Base-by-base conservation (phyloP, 2,329 filamentous ascomycete genomes). In the Trichoderma polysporum region DNA sequence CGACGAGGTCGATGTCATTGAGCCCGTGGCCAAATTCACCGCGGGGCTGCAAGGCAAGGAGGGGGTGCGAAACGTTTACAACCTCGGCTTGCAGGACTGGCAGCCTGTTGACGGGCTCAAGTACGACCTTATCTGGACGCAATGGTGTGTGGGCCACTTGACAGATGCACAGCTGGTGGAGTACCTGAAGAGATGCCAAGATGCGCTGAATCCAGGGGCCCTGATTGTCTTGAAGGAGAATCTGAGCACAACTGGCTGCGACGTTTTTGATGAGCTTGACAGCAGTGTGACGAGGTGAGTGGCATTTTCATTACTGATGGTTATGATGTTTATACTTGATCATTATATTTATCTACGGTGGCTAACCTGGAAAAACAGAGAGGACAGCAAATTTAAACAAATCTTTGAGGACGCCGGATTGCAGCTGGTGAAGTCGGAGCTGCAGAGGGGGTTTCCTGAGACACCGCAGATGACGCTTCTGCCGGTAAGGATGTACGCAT, bases 81-180 rank as follows among this genome's bases (percentile, higher is more conserved):
- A 91, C 70, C 79, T 90, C 2, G 92, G 92, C 0, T 80, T 97
- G 1, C 90, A 97, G 77, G 83, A 85, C 31, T 96, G 92, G 92
- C 67, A 71, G 12, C 81, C 84, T 0, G 79, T 73, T 0, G 72
- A 78, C 2, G 80, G 74, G 10, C 73, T 78, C 9, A 76, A 79
- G 57, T 97, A 97, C 77, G 90, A 94, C 75, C 77, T 97, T 53
- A 88, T 97, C 68, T 97, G 92, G 92, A 90, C 87, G 61, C 94
- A 97, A 78, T 97, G 94, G 93, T 97, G 93, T 77, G 78, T 94
- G 8, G 91, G 92, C 27, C 90, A 97, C 76, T 80, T 97, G 64
- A 93, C 86, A 0, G 93, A 97, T 75, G 79, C 78, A 8, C 88
- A 96, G 76, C 76, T 97, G 4, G 81, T 91, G 1, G 80, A 80